Percentiles rank a stretch among this genome's conserved stretches.
phyloP scores from a whole-genome alignment of 129 eudicot species.

The Chrysanthemum lavandulifolium region DNA sequence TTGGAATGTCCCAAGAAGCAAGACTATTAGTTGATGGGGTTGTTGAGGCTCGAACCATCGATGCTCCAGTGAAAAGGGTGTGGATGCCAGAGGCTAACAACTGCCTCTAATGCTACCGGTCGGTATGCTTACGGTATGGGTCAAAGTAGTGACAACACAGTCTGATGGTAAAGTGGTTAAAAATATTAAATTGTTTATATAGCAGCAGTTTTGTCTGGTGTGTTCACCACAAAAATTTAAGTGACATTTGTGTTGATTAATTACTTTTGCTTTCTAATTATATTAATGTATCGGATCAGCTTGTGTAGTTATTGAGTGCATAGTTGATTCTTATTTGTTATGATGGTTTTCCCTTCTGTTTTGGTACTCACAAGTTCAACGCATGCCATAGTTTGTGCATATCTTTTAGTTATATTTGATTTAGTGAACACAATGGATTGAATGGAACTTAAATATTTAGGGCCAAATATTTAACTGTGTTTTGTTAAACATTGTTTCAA shows the following conservation, averaged over 20 bases:
- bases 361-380: too few species aligned
- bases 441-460: too few species aligned
- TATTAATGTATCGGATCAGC: not conserved
- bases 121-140: constrained; percentile 7
- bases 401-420: too few species aligned
- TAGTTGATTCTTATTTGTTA: too few species aligned
- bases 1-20: constrained; percentile 75
- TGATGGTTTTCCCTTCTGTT: too few species aligned
- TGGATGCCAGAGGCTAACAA: constrained; percentile 20
- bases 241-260: not conserved
- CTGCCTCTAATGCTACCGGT: constrained; percentile 21
- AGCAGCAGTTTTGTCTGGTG: constrained; percentile 8
- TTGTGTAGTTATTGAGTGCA: not conserved
- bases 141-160: constrained; percentile 1
- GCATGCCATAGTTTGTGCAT: too few species aligned
- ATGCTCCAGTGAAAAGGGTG: not conserved
- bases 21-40: constrained; percentile 35
- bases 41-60: constrained; percentile 21
- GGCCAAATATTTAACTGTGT: too few species aligned
- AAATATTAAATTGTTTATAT: not conserved
- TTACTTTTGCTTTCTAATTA: not conserved
- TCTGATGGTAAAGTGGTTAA: not conserved
- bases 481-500: too few species aligned
- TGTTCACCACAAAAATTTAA: not conserved
- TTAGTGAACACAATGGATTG: too few species aligned